A percentile compares a stretch with the other conserved stretches of the same genome.
phyloP scores from a whole-genome alignment of 2,329 filamentous ascomycete genomes.

The Nothopassalora personata region DNA sequence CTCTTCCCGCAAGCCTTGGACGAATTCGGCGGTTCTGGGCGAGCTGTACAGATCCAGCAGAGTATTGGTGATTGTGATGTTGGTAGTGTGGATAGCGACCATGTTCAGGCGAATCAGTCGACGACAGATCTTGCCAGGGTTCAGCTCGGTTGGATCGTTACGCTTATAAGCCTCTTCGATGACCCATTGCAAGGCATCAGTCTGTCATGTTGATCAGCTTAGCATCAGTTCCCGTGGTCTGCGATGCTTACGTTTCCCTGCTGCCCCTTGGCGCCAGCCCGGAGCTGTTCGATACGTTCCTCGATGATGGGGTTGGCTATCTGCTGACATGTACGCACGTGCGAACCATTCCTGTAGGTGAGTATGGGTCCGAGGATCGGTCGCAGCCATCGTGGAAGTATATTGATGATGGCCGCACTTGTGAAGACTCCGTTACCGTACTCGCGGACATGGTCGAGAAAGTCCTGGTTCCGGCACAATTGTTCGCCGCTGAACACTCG shows the following conservation, averaged over 20 bases:
- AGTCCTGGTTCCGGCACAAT: constrained; percentile 17
- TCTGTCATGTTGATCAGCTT: constrained; percentile 1
- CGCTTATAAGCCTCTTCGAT: constrained; percentile 16
- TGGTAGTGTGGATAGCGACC: constrained; percentile 26
- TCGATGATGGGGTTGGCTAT: constrained; percentile 15
- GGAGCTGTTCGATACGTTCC: constrained; percentile 10
- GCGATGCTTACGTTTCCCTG: neutral
- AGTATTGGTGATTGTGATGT: constrained; percentile 19
- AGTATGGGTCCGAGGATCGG: constrained; percentile 15
- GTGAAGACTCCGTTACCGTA: constrained; percentile 19
- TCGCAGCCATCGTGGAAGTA: constrained; percentile 14
- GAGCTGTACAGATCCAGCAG: constrained; percentile 23
- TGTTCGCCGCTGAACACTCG: constrained; percentile 20
- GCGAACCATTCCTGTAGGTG: constrained; percentile 8
- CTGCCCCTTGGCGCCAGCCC: constrained; percentile 2
- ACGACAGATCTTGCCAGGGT: constrained; percentile 15
- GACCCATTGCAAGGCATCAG: constrained; percentile 23
- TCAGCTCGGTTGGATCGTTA: constrained; percentile 9
- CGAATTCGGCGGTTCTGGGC: constrained; percentile 11
- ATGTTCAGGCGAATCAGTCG: constrained; percentile 23
- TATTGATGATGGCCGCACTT: constrained; percentile 14
- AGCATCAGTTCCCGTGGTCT: neutral
- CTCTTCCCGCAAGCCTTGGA: constrained; percentile 23
- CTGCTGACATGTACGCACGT: constrained; percentile 10
- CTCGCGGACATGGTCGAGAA: constrained; percentile 17